Percentiles rank a stretch among this genome's conserved stretches.
Conservation (phyloP, 2,329 filamentous ascomycete genomes). For the Colletotrichum camelliae region DNA sequence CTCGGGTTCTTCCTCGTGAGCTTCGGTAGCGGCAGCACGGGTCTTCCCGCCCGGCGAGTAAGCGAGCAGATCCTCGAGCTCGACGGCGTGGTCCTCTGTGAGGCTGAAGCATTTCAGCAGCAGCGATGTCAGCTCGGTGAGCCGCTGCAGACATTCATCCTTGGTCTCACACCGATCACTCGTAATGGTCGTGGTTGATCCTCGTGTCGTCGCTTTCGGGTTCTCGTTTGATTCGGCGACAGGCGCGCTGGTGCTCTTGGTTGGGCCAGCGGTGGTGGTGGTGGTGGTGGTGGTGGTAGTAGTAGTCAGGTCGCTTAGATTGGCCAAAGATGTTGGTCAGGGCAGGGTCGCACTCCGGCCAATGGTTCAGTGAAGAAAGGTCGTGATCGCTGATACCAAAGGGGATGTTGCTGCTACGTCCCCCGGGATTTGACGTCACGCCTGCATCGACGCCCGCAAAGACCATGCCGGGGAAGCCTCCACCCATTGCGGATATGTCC, state of each 20-base stretch:
- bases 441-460: background rate
- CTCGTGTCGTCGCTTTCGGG: background rate
- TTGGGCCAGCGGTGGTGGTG: background rate
- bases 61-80: background rate
- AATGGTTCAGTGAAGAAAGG: background rate
- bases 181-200: background rate
- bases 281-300: background rate
- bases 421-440: background rate
- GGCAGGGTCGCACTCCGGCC: background rate
- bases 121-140: background rate
- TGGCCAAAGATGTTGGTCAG: background rate
- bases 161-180: background rate
- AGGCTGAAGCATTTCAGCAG: background rate
- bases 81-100: background rate
- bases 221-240: background rate
- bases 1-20: background rate
- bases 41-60: background rate
- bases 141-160: background rate
- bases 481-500: background rate
- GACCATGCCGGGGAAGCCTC: background rate
- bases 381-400: background rate
- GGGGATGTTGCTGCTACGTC: background rate
- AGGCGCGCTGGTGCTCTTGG: background rate
- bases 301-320: background rate
- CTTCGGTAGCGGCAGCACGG: background rate